A percentile compares a stretch with the other conserved stretches of the same genome.
phyloP scores from a whole-genome alignment of 140 eudicot genomes.

The Bidens hawaiensis region DNA sequence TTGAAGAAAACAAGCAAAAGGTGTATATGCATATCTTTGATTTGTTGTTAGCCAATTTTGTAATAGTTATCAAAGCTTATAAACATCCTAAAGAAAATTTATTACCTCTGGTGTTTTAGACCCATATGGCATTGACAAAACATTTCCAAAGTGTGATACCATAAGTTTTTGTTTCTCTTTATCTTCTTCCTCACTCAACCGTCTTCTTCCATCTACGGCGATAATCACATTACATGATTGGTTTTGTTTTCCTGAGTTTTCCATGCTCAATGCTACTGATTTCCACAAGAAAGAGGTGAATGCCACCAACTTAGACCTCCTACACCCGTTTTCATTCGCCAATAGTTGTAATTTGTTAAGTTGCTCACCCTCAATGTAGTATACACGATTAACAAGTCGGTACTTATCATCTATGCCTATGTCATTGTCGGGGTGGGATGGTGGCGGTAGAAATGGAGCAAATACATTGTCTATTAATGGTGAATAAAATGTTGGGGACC shows the following conservation, averaged over 20 bases:
- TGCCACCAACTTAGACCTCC: constrained; percentile 41
- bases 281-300: constrained; percentile 63
- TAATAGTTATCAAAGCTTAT: too few relatives aligned
- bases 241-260: neutral
- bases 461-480: constrained; percentile 21
- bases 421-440: constrained; percentile 5
- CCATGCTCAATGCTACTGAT: constrained; percentile 15
- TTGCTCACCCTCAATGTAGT: constrained; percentile 32
- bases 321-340: constrained; percentile 14
- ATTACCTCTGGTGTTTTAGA: constrained; percentile 22
- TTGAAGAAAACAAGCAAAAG: too few relatives aligned
- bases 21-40: too few relatives aligned
- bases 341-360: constrained; percentile 27
- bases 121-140: constrained; percentile 51
- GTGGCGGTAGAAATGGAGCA: constrained; percentile 21
- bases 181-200: constrained; percentile 24
- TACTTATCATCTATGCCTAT: neutral
- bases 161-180: constrained; percentile 21
- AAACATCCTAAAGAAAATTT: too few relatives aligned
- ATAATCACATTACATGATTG: constrained; percentile 31
- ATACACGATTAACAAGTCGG: constrained; percentile 32
- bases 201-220: constrained; percentile 48
- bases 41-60: too few relatives aligned
- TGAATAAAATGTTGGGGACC: constrained; percentile 31
- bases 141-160: constrained; percentile 45